These are phyloP conservation scores for Metarhizium anisopliae DNA, from an alignment of 2,329 filamentous ascomycete genomes.

Conservation along the genomic window DNA sequence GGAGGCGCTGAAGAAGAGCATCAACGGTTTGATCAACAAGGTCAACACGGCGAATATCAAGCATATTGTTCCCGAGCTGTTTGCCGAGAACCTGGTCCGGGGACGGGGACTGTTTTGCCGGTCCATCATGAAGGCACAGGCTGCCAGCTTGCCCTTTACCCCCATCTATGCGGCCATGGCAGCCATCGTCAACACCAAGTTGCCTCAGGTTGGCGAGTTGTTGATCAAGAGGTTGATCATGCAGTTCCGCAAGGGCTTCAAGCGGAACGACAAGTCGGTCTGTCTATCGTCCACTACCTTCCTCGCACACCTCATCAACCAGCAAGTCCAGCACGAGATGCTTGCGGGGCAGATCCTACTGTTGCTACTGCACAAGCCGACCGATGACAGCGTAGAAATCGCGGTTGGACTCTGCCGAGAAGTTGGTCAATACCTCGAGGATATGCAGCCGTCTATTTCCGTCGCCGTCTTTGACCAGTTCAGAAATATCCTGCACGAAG, in stretches of 20 bases:
- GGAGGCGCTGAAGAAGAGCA: slow-evolving; percentile 97
- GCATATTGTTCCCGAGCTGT: slow-evolving; percentile 90
- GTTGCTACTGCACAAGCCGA: slow-evolving; percentile 87
- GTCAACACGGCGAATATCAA: slow-evolving; percentile 98
- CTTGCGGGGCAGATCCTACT: slow-evolving; percentile 86
- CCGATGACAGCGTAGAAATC: slow-evolving; percentile 96
- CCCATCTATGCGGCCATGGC: slow-evolving; percentile 94
- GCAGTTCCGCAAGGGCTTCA: slow-evolving; percentile 92
- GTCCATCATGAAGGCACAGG: slow-evolving; percentile 97
- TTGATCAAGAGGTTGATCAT: slow-evolving; percentile 77
- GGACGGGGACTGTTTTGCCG: slow-evolving; percentile 89
- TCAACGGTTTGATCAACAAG: slow-evolving; percentile 98
- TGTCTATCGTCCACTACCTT: slow-evolving; percentile 91
- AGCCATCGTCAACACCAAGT: slow-evolving; percentile 93
- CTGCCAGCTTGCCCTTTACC: slow-evolving; percentile 89
- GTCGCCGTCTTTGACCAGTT: slow-evolving; percentile 94
- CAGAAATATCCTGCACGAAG: slow-evolving; percentile 88
- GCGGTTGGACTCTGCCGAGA: slow-evolving; percentile 89
- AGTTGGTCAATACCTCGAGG: slow-evolving; percentile 87
- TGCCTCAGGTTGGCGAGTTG: slow-evolving; percentile 89
- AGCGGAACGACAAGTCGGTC: slow-evolving; percentile 93
- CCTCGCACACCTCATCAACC: slow-evolving; percentile 89
- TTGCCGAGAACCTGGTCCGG: slow-evolving; percentile 86
- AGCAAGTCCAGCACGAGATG: slow-evolving; percentile 92
- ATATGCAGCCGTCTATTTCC: slow-evolving; percentile 85